Base-by-base conservation (phyloP, 345 rosid species). In the Camelina sativa region DNA sequence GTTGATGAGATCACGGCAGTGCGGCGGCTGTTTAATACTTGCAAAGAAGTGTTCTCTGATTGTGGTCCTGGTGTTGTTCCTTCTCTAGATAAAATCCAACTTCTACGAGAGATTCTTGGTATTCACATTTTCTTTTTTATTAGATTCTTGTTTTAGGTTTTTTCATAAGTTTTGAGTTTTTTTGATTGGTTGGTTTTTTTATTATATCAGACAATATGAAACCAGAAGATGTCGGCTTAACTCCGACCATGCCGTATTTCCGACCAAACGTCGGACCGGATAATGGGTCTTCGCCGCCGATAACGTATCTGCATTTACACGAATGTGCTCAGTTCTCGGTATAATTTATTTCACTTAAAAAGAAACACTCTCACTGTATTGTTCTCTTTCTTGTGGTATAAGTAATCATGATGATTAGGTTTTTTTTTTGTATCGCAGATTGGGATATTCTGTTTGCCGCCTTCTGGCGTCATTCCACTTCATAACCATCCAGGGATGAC, bases 401-500 rank as follows among this genome's bases (percentile, higher is more conserved):
- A 62, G 78, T 79, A 62, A 73, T 25, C 66, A 23, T 11, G 12
- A 23, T n/a, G 16, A 34, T 58, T 71, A 57, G 76, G 76, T 51
- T 70, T 62, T 34, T 4, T 28, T 28, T 28, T 28, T 28, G 62
- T 44, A 3, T 80, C 28, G 61, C 85, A 96, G 99, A 91, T 96
- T 58, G 97, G 91, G 54, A 91, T 96, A 71, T 96, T 91, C 79
- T 92, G 98, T 80, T 87, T 96, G 82, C 99, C 98, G 4, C 92
- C 94, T 9, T 81, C 87, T 11, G 92, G 87, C 57, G 94, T 87
- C 58, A 84, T 96, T 79, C 99, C 98, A 1, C 96, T 96, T 51
- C 99, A 96, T 75, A 88, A 96, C 62, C 99, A 96, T 83, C 98
- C 99, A 6, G 91, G 87, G 72, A 96, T 96, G 99, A 96, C 98